These are phyloP conservation scores for Leishmania lainsoni DNA, from an alignment of 208 protist genomes.

Conservation along the genomic window DNA sequence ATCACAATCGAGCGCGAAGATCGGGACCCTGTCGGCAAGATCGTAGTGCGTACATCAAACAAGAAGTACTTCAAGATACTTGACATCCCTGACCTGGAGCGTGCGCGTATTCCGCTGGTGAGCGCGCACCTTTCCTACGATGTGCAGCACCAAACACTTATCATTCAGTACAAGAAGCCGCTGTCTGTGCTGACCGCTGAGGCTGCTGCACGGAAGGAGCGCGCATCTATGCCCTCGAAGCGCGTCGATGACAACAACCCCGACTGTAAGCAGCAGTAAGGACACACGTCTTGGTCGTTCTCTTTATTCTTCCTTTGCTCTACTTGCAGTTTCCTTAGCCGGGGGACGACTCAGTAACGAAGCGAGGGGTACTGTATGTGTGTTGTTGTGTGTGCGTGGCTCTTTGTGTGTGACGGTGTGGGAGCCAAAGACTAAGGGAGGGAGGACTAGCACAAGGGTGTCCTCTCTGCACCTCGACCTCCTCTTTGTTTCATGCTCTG, in stretches of 20 bases:
- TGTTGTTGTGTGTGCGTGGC: background rate
- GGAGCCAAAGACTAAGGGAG: background rate
- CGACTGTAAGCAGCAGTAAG: constrained; percentile 72
- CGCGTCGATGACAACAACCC: constrained; percentile 52
- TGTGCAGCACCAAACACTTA: constrained; percentile 92
- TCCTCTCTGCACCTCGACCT: constrained; percentile 3
- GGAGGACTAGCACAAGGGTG: background rate
- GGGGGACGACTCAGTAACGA: background rate
- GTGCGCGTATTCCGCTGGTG: constrained; percentile 66
- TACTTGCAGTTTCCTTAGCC: background rate
- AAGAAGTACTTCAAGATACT: constrained; percentile 96
- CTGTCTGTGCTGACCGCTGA: constrained; percentile 75
- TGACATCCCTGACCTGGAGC: constrained; percentile 82
- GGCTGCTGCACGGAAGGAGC: constrained; percentile 73
- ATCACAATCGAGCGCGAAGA: constrained; percentile 76
- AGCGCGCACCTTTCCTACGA: constrained; percentile 67
- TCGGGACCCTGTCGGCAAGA: constrained; percentile 58
- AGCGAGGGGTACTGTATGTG: background rate
- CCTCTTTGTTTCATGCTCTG: constrained; percentile 1
- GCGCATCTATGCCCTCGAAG: constrained; percentile 69
- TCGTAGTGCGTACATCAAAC: constrained; percentile 95
- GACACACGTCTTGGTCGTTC: constrained; percentile 1
- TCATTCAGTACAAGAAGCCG: constrained; percentile 93
- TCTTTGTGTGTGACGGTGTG: background rate
- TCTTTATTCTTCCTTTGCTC: background rate